Conservation (phyloP, 768 basidiomycete genomes). For the Amanita inopinata region DNA sequence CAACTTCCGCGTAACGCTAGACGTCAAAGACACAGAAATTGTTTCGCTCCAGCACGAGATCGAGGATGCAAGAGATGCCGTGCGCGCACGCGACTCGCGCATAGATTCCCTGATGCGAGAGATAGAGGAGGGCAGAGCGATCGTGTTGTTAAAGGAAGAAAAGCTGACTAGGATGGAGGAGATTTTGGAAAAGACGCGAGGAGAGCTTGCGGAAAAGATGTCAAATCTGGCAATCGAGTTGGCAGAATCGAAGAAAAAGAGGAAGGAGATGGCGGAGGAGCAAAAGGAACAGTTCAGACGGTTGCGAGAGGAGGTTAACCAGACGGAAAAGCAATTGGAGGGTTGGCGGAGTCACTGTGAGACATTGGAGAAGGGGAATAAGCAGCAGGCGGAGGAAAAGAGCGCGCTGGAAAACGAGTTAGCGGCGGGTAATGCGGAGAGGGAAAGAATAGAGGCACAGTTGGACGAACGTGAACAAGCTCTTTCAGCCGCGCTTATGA, state of each 20-base stretch:
- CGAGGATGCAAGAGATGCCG: not conserved
- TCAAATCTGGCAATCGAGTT: not conserved
- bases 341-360: conserved; percentile 3
- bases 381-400: conserved; percentile 1
- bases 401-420: conserved; percentile 3
- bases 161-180: conserved; percentile 1
- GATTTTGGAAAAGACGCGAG: not conserved
- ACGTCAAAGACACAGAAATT: conserved; percentile 8
- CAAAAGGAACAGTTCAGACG: not conserved
- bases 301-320: conserved; percentile 2
- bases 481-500: conserved; percentile 6
- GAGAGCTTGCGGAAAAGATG: not conserved
- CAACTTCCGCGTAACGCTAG: conserved; percentile 5
- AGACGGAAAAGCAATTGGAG: not conserved
- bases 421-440: conserved; percentile 2
- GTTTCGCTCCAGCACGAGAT: conserved; percentile 7
- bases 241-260: conserved; percentile 2
- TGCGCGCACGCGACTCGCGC: conserved; percentile 6
- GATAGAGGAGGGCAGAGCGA: conserved; percentile 3
- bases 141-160: not conserved
- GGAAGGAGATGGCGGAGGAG: not conserved
- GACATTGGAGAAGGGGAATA: conserved; percentile 4
- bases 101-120: conserved; percentile 3
- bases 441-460: not conserved
- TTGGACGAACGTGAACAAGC: conserved; percentile 10